Evolutionary conservation across 352 stramenopile genomes (phyloP).

Genomic region (Salisapilia sapeloensis): DNA sequence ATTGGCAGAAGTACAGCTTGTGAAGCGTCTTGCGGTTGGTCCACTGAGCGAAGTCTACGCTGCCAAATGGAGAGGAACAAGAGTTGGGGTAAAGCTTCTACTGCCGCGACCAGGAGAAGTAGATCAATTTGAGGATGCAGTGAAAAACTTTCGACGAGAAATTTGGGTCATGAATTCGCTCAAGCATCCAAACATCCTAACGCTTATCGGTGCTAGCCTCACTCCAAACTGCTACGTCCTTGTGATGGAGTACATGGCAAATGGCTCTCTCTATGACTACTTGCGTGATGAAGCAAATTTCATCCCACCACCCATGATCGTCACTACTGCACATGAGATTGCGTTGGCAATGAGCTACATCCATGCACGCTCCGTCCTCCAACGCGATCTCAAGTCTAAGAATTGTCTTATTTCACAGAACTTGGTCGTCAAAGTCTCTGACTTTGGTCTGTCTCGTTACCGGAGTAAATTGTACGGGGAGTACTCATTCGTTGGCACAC

Average conservation of each 20-base stretch:
- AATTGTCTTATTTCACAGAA: constrained; percentile 66
- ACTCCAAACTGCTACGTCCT: constrained; percentile 66
- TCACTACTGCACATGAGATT: constrained; percentile 45
- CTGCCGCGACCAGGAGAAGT: constrained; percentile 54
- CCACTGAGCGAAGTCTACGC: constrained; percentile 62
- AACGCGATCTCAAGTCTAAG: constrained; percentile 66
- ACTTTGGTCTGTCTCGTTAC: constrained; percentile 59
- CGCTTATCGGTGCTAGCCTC: constrained; percentile 55
- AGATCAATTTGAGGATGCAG: constrained; percentile 45
- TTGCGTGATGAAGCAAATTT: constrained; percentile 58
- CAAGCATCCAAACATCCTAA: constrained; percentile 57
- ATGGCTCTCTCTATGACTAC: constrained; percentile 72
- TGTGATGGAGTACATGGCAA: constrained; percentile 78
- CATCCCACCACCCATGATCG: constrained; percentile 36
- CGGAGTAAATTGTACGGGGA: constrained; percentile 15
- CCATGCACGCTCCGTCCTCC: constrained; percentile 31
- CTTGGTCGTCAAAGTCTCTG: constrained; percentile 52
- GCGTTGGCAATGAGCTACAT: constrained; percentile 45
- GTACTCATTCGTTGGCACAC: constrained; percentile 64
- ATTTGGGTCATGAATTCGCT: constrained; percentile 68
- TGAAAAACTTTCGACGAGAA: constrained; percentile 65
- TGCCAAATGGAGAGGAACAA: constrained; percentile 54
- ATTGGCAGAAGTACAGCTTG: constrained; percentile 49
- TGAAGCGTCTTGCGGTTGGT: constrained; percentile 53
- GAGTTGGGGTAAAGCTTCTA: constrained; percentile 59